Base-by-base conservation (phyloP, 225 moss, liverwort and hornwort species). In the Lunularia cruciata region DNA sequence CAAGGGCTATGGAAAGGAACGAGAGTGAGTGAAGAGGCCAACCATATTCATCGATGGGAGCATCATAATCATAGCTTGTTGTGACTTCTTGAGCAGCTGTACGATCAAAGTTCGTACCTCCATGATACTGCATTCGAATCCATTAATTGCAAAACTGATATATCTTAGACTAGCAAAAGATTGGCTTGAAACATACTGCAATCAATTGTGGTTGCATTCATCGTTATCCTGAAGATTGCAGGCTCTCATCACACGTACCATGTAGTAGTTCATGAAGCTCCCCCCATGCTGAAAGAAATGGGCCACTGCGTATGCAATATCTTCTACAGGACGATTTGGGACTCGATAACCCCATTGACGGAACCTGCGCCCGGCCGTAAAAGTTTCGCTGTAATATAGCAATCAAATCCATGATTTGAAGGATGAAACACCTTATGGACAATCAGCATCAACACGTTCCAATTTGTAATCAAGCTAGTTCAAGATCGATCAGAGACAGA, bases 31-130 rank as follows among this genome's bases (percentile, higher is more conserved):
- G n/a, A n/a, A n/a, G n/a, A 12, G 72, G 43, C 60, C 81, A 77
- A 95, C 94, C 94, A 66, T 85, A 95, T 89, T 95, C 86, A 56
- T 95, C 91, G 32, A 95, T 67, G 28, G 94, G 94, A 54, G 86
- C 94, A 79, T 95, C 79, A 62, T 95, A 95, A 72, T 89, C 94
- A 66, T 95, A 95, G 82, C 82, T 95, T 54, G 94, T 91, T n/a
- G 86, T 89, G 57, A 91, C 73, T 68, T 76, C 75, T 72, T 91
- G 86, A 58, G 83, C 89, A 63, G 89, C 85, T 30, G 87, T 87
- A 18, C 94, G 87, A 68, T 81, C 94, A 81, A 95, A 91, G 71
- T 91, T 95, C 58, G 94, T 91, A 57, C 94, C 91, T 80, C 94
- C 94, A 36, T 95, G 91, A 63, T 95, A 95, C 94, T 95, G 87